Base-by-base conservation (phyloP, 305 asterid genomes). In the Solanum hybrid region DNA sequence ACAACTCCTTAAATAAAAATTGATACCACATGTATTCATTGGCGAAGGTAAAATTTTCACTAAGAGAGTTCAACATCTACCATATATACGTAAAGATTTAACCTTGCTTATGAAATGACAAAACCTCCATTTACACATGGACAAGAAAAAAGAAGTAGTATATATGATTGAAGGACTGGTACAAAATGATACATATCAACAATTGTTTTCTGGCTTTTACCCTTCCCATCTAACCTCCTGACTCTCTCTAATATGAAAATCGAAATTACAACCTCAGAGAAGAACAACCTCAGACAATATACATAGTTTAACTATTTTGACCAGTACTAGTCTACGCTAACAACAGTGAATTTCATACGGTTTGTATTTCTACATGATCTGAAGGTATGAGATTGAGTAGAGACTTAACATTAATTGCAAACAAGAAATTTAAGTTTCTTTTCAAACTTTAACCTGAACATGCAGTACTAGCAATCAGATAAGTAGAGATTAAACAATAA, bases 71-170 rank as follows among this genome's bases (percentile, higher is more conserved):
- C 6, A 22, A 64, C 2, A 64, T 64, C 74, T 22, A 64, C 28
- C 24, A 11, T 40, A 40, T 40, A 40, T 40, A 40, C 51, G 5
- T 40, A 40, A 40, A 40, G 51, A 40, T 11, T 40, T 40, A 11
- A 40, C 51, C 16, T 40, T 11, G 51, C 51, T 11, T 40, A 40
- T 40, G 51, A 40, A 40, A 14, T 82, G 36, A 36, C 36, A 39
- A 82, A 26, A 82, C 91, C 89, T 86, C 91, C 87, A 87, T 69
- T 73, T 91, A 89, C 90, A 85, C 75, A 90, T 87, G 24, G 42
- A 87, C 24, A 33, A 73, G 79, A 85, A 92, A 57, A 89, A 89
- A 83, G 35, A 88, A 88, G 46, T 10, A 10, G 80, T 89, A 86
- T 85, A 69, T 80, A 74, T 78, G 80, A 89, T 80, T 73, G 79